phyloP scores from a whole-genome alignment of 2,329 filamentous ascomycete genomes.

The Diaporthe sp. region DNA sequence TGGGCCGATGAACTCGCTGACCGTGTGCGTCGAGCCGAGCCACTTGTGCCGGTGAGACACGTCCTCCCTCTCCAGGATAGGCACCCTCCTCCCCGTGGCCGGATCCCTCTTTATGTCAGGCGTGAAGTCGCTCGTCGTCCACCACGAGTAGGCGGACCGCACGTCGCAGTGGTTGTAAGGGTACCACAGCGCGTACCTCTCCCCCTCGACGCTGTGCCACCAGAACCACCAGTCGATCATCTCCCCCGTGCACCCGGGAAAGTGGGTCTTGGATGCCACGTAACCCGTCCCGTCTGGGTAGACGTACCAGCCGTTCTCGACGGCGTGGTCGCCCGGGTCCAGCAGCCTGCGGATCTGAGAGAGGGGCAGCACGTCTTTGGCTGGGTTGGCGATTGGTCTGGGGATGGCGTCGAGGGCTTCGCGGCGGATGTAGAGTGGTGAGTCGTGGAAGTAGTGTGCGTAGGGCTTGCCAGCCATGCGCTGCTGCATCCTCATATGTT shows the following conservation, averaged over 20 bases:
- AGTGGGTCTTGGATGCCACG: constrained; percentile 35
- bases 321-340: constrained; percentile 28
- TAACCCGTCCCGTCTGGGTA: constrained; percentile 34
- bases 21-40: constrained; percentile 35
- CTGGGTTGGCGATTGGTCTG: constrained; percentile 26
- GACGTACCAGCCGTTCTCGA: constrained; percentile 36
- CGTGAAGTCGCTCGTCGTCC: constrained; percentile 7
- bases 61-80: constrained; percentile 26
- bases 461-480: constrained; percentile 33
- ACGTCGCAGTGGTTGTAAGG: constrained; percentile 34
- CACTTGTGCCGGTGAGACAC: constrained; percentile 31
- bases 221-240: constrained; percentile 39
- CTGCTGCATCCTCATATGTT: constrained; percentile 20
- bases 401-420: constrained; percentile 32
- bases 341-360: constrained; percentile 28
- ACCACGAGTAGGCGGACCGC: constrained; percentile 5
- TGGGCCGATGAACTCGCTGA: constrained; percentile 33
- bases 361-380: constrained; percentile 25
- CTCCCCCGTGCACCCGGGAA: constrained; percentile 29
- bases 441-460: constrained; percentile 28
- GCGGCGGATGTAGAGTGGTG: constrained; percentile 30
- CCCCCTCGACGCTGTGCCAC: constrained; percentile 37
- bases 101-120: not conserved
- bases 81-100: not conserved
- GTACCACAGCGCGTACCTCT: constrained; percentile 36